Base-by-base conservation (phyloP, 2,329 filamentous ascomycete genomes). In the Harringtonia aguacate region DNA sequence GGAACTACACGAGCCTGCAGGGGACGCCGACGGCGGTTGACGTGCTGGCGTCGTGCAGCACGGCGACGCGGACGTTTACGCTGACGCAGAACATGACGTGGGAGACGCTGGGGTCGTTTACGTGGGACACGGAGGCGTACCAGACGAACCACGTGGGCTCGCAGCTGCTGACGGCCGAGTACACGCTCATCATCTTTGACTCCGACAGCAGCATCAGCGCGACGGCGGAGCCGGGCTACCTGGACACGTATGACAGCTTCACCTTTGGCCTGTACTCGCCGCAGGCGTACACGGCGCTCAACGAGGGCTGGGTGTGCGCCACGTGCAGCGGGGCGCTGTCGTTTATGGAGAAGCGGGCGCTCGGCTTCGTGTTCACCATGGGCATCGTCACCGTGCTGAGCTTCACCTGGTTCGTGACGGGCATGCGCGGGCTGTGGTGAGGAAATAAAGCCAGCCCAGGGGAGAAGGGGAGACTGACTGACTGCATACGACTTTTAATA, bases 331-430 rank as follows among this genome's bases (percentile, higher is more conserved):
- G 63, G 13, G 77, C 70, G 18, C 44, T 68, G 21, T 64, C 68
- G 14, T 60, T 63, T 37, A 59, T 70, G 45, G 69, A 76, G 48
- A 59, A 57, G 48, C 64, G 67, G 35, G 70, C 70, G 2, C 30
- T 78, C 9, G 64, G 67, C 7, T 67, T 78, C 45, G 70, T 70
- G 30, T 36, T 75, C 40, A 62, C 65, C 13, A 78, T 79, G 71
- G 68, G 70, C 52, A 39, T 72, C 28, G 56, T 77, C 36, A 80
- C 77, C 2, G 62, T 81, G 4, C 50, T 75, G 27, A 76, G 72
- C 56, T 81, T 81, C 51, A 79, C 76, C 27, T 81, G 76, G 76
- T 81, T 81, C 52, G 74, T 79, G 31, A 65, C 65, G 21, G 75
- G 77, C 3, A 55, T 75, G 40, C 53, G 52, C n/a, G n/a, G n/a